Evolutionary conservation across 106 monocot species (phyloP).

Genomic region (Dendrobium chrysotoxum): DNA sequence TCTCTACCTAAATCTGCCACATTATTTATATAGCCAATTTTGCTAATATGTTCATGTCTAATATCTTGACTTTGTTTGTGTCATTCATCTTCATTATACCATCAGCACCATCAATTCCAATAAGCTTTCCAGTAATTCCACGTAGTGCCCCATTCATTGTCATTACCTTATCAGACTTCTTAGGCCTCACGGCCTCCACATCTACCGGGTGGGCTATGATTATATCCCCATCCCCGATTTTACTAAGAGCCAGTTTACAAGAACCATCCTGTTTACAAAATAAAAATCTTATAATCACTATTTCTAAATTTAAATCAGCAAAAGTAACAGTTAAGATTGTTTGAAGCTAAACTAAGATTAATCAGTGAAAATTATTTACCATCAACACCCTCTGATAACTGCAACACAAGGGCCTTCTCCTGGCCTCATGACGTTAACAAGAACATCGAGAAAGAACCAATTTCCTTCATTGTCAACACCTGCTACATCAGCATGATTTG

Average conservation of each 20-base stretch:
- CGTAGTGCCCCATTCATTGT: constrained; percentile 60
- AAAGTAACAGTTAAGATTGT: constrained; percentile 6
- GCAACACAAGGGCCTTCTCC: constrained; percentile 62
- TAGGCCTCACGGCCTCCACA: constrained; percentile 59
- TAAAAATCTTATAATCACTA: not conserved
- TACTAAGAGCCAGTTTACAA: constrained; percentile 53
- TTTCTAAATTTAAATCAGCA: not conserved
- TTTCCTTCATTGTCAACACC: constrained; percentile 69
- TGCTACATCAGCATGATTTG: constrained; percentile 8
- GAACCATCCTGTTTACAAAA: constrained; percentile 62
- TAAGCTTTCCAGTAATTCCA: constrained; percentile 74
- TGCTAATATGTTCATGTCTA: constrained; percentile 76
- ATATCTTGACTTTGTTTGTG: constrained; percentile 71
- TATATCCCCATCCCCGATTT: constrained; percentile 35
- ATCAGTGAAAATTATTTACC: constrained; percentile 25
- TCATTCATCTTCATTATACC: constrained; percentile 85
- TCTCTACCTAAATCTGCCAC: too few species aligned
- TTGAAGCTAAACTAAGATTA: too few species aligned
- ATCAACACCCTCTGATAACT: constrained; percentile 53
- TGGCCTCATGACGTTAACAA: constrained; percentile 57
- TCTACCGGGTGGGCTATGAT: constrained; percentile 44
- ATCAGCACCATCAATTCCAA: constrained; percentile 88
- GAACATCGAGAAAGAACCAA: constrained; percentile 64
- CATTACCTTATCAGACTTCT: constrained; percentile 88
- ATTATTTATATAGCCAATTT: constrained; percentile 41